Base-by-base conservation (phyloP, 2,329 filamentous ascomycete genomes). In the Sordariomycetes sp. region DNA sequence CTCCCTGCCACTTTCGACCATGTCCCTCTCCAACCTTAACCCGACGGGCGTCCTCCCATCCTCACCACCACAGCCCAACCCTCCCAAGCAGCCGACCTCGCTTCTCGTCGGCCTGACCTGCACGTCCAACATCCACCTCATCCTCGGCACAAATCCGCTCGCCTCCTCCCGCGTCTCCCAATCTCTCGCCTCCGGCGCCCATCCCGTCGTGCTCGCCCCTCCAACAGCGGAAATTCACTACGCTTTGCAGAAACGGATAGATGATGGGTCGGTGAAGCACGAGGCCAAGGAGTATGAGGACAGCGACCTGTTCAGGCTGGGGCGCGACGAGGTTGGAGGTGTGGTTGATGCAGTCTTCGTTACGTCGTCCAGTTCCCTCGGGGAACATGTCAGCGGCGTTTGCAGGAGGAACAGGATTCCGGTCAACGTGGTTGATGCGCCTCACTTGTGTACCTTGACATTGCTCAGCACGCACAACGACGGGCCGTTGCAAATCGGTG, bases 261-360 rank as follows among this genome's bases (percentile, higher is more conserved):
- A 85, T 35, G 69, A 73, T 9, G 75, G 76, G 36, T 62, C 75
- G 40, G 72, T 87, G 6, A 58, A 71, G 42, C 86, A 82, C 81
- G 49, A 79, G 20, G 65, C 70, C 45, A 72, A 75, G 38, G 52
- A 63, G 0, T 94, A 95, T 46, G 55, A 73, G 33, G 80, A 90
- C 24, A 59, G 63, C 0, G 82, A 95, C 52, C 57, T 95, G 34
- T 78, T 77, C 26, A 76, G 67, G 2, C 63, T 94, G 3, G 92
- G 92, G n/a, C 72, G 92, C 33, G 70, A 76, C 26, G 86, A 93
- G 38, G 79, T 94, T 8, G 79, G 75, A 41, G 52, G 63, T 35
- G 75, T 93, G 5, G 90, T 94, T 12, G 92, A 98, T 56, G 83
- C 84, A 36, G 92, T 98, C 25, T 96, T 96, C 57, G 79, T 96